phyloP scores from a whole-genome alignment of 2,329 filamentous ascomycete species.

The Epichloe brachyelytri region DNA sequence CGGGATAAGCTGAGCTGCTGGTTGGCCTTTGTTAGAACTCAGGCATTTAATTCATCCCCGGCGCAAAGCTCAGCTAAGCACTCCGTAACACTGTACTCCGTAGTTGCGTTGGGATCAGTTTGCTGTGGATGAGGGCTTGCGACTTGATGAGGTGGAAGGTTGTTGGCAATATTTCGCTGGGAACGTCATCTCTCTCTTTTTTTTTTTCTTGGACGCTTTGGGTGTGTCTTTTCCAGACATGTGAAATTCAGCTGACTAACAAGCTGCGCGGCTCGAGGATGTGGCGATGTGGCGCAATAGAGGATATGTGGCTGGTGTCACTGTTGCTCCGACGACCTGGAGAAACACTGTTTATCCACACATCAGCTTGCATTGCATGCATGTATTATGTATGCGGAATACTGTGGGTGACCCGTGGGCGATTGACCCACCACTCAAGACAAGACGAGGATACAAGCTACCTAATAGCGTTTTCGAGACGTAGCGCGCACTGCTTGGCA shows the following conservation, averaged over 20 bases:
- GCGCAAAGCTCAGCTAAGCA: too few species aligned
- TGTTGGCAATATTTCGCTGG: neutral
- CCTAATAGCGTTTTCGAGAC: neutral
- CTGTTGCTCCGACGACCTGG: slow-evolving; percentile 6
- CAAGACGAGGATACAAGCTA: neutral
- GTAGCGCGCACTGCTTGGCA: neutral
- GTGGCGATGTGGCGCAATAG: neutral
- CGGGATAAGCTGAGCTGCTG: neutral
- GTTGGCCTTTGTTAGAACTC: neutral
- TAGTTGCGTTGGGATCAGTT: neutral
- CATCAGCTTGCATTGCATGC: neutral
- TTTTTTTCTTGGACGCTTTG: neutral
- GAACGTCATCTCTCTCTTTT: neutral
- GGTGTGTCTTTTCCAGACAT: slow-evolving; percentile 1
- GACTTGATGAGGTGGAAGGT: neutral
- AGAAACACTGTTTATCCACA: slow-evolving; percentile 6
- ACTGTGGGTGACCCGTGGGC: neutral
- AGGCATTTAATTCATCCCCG: neutral
- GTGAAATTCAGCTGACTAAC: slow-evolving; percentile 3
- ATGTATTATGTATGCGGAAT: too few species aligned
- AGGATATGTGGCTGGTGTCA: neutral
- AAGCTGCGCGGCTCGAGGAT: neutral
- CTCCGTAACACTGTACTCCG: neutral
- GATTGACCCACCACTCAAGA: slow-evolving; percentile 2
- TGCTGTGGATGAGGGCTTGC: neutral